These are phyloP conservation scores for Lasiodiplodia citricola DNA, from an alignment of 2,329 filamentous ascomycete genomes.

Conservation along the genomic window DNA sequence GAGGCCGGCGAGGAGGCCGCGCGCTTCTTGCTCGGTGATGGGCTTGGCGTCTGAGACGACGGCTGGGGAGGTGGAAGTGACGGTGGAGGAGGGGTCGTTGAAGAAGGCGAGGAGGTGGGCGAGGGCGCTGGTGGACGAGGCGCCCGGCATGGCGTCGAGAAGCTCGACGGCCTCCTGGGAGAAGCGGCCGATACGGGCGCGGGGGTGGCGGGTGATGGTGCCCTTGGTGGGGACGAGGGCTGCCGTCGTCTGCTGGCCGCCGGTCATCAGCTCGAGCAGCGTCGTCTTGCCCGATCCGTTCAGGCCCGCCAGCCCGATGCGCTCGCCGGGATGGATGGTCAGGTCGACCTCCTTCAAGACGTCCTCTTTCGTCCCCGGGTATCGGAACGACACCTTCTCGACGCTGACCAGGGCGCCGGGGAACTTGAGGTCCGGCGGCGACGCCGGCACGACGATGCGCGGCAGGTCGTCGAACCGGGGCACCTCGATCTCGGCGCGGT, in stretches of 20 bases:
- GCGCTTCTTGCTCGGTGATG: conserved; percentile 69
- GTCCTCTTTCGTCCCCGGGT: conserved; percentile 52
- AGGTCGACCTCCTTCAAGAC: conserved; percentile 67
- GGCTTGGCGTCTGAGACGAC: neutral
- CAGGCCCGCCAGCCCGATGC: conserved; percentile 76
- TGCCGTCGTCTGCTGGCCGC: conserved; percentile 28
- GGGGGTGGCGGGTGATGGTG: conserved; percentile 68
- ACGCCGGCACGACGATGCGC: conserved; percentile 63
- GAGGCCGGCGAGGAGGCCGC: conserved; percentile 69
- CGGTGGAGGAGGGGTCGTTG: conserved; percentile 43
- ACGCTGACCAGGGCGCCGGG: conserved; percentile 75
- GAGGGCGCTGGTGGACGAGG: conserved; percentile 65
- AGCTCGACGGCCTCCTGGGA: conserved; percentile 79
- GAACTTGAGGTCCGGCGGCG: conserved; percentile 73
- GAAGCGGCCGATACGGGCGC: conserved; percentile 75
- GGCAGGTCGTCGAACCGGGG: conserved; percentile 63
- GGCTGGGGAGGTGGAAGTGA: conserved; percentile 54
- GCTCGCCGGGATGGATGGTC: conserved; percentile 73
- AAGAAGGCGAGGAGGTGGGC: conserved; percentile 54
- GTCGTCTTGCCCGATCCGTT: conserved; percentile 87
- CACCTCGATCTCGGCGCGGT: conserved; percentile 67
- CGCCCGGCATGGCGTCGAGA: conserved; percentile 62
- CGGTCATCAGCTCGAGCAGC: conserved; percentile 68
- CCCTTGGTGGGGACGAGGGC: conserved; percentile 62
- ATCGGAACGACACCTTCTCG: conserved; percentile 71